phyloP scores from a whole-genome alignment of 2,329 filamentous ascomycete species.

The Aaosphaeria pasadenensis region DNA sequence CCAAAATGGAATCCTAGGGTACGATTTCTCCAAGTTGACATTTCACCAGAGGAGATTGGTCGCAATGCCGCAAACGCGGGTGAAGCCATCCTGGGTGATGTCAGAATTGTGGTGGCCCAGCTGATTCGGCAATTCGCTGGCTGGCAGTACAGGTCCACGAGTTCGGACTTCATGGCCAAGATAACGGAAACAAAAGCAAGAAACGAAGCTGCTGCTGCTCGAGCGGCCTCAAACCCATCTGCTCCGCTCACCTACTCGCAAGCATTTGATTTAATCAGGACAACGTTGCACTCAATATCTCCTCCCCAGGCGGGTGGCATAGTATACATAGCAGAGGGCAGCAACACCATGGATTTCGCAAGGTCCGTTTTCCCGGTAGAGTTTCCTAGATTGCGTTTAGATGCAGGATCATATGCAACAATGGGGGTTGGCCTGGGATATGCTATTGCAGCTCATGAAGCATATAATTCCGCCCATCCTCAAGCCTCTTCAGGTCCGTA shows the following conservation, averaged over 20 bases:
- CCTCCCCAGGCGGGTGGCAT: conserved; percentile 46
- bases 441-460: conserved; percentile 54
- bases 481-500: conserved; percentile 27
- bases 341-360: conserved; percentile 60
- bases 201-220: conserved; percentile 47
- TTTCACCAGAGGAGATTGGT: conserved; percentile 52
- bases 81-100: conserved; percentile 51
- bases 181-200: conserved; percentile 38
- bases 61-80: conserved; percentile 48
- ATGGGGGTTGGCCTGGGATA: conserved; percentile 60
- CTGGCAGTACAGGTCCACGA: conserved; percentile 43
- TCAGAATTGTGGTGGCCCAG: conserved; percentile 48
- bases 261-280: conserved; percentile 52
- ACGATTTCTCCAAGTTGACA: conserved; percentile 55
- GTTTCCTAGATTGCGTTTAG: conserved; percentile 54
- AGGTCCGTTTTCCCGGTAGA: conserved; percentile 54
- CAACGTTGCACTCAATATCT: conserved; percentile 45
- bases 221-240: conserved; percentile 40
- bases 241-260: conserved; percentile 50
- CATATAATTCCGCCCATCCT: conserved; percentile 47
- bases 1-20: conserved; percentile 52
- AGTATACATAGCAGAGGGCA: conserved; percentile 58
- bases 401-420: conserved; percentile 57
- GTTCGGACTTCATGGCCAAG: conserved; percentile 30
- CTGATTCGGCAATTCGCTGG: conserved; percentile 38